These are phyloP conservation scores for Lotus japonicus DNA, from an alignment of 306 rosid species.

Conservation along the genomic window DNA sequence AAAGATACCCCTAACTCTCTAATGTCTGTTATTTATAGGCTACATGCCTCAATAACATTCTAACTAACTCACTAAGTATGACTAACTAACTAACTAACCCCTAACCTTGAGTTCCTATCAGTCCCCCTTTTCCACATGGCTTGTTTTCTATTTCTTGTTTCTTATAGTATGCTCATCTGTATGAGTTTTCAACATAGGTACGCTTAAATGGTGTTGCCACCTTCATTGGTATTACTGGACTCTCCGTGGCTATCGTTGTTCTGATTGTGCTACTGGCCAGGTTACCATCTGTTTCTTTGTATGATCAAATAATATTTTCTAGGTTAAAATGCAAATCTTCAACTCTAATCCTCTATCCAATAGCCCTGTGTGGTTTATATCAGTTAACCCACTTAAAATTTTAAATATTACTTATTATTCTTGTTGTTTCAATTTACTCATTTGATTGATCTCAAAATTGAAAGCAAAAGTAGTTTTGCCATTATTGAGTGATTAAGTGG, in stretches of 20 bases:
- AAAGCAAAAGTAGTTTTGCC: background rate
- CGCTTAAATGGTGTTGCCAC: slow-evolving; percentile 91
- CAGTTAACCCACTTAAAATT: background rate
- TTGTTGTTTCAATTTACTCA: background rate
- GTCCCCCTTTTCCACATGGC: background rate
- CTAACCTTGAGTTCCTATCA: too few relatives aligned
- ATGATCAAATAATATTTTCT: background rate
- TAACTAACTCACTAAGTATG: too few relatives aligned
- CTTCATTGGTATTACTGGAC: slow-evolving; percentile 81
- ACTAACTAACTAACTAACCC: too few relatives aligned
- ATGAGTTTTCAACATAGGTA: slow-evolving; percentile 39
- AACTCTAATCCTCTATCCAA: background rate
- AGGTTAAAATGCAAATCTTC: background rate
- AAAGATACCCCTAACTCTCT: too few relatives aligned
- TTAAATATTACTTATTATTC: background rate
- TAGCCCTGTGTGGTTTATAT: background rate
- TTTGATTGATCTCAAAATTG: background rate
- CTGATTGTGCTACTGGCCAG: slow-evolving; percentile 65
- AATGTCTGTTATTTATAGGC: too few relatives aligned
- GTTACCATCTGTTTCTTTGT: slow-evolving; percentile 29
- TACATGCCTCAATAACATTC: too few relatives aligned
- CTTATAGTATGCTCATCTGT: slow-evolving; percentile 5
- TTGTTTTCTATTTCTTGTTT: background rate
- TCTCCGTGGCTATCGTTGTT: slow-evolving; percentile 62
- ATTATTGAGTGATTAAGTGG: background rate